Evolutionary conservation across 108 stramenopile genomes (phyloP).

Genomic region (Nitzschia sp.): DNA sequence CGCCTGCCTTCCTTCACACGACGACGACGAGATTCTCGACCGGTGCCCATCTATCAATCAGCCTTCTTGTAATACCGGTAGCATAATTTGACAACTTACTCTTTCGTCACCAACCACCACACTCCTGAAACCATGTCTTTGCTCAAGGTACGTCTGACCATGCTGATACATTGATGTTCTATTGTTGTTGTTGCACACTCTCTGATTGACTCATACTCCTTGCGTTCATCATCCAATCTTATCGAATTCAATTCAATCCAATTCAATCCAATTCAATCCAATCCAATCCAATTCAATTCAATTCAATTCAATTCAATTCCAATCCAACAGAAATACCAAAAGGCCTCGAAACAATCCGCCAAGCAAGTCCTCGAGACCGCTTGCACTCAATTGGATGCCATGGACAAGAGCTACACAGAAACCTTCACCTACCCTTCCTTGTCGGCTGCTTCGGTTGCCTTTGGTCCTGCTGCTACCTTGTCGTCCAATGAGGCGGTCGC

Average conservation of each 20-base stretch:
- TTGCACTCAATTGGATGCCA: conserved; percentile 11
- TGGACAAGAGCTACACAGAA: conserved; percentile 16
- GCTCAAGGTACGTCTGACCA: conserved; percentile 7
- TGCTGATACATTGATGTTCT: no score
- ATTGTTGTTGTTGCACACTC: no score
- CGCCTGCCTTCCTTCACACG: not conserved
- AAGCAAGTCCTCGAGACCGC: conserved; percentile 24
- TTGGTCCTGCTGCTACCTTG: conserved; percentile 17
- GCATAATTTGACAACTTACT: no score
- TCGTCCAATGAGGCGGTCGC: conserved; percentile 28
- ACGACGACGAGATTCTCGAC: not conserved
- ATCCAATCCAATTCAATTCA: no score
- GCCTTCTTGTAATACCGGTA: no score
- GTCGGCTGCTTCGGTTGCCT: conserved; percentile 36
- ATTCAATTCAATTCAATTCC: not conserved
- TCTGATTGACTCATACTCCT: no score
- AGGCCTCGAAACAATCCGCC: conserved; percentile 27
- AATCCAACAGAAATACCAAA: conserved; percentile 29
- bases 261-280: no score
- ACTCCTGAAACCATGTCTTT: conserved; percentile 5
- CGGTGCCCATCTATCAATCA: no score
- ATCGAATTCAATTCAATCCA: no score
- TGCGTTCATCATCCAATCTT: no score
- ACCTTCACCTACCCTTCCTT: conserved; percentile 31
- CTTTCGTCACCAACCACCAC: no score